These are phyloP conservation scores for Phytophthora podocarpi DNA, from an alignment of 352 stramenopile species.

Conservation along the genomic window DNA sequence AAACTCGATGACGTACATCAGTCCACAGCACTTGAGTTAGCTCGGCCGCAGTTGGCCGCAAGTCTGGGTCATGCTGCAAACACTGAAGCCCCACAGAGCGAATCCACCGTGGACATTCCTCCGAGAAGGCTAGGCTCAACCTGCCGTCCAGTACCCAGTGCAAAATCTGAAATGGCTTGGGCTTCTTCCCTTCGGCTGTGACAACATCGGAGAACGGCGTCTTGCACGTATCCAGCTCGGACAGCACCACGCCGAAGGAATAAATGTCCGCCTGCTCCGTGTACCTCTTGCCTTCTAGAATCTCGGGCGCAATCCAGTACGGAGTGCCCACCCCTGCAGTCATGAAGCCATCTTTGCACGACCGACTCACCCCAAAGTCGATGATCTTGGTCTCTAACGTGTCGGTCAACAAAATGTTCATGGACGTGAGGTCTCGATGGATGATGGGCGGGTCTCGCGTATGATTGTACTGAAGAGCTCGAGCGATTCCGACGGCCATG, in stretches of 20 bases:
- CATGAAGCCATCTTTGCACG: conserved; percentile 29
- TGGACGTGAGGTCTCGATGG: conserved; percentile 53
- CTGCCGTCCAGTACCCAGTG: conserved; percentile 44
- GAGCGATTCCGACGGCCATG: conserved; percentile 38
- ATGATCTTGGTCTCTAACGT: conserved; percentile 40
- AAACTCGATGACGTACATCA: conserved; percentile 18
- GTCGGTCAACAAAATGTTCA: conserved; percentile 42
- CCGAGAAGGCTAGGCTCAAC: conserved; percentile 46
- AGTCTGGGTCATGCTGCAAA: conserved; percentile 14
- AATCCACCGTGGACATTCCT: conserved; percentile 46
- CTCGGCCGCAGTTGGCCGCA: conserved; percentile 14
- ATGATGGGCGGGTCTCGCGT: conserved; percentile 27
- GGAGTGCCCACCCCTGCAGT: conserved; percentile 36
- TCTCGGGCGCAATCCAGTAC: conserved; percentile 56
- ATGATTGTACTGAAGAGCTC: conserved; percentile 43
- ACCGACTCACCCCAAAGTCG: conserved; percentile 48
- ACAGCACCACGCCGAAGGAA: conserved; percentile 59
- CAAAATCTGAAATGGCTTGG: conserved; percentile 46
- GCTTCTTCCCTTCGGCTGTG: conserved; percentile 26
- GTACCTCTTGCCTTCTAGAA: conserved; percentile 31
- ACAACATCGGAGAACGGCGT: conserved; percentile 32
- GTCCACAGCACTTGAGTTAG: conserved; percentile 14
- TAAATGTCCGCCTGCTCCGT: no score
- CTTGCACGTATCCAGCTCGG: conserved; percentile 44
- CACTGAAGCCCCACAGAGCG: conserved; percentile 10